Evolutionary conservation across 2,329 filamentous ascomycete genomes (phyloP).

Genomic region (Beauveria rudraprayagi): DNA sequence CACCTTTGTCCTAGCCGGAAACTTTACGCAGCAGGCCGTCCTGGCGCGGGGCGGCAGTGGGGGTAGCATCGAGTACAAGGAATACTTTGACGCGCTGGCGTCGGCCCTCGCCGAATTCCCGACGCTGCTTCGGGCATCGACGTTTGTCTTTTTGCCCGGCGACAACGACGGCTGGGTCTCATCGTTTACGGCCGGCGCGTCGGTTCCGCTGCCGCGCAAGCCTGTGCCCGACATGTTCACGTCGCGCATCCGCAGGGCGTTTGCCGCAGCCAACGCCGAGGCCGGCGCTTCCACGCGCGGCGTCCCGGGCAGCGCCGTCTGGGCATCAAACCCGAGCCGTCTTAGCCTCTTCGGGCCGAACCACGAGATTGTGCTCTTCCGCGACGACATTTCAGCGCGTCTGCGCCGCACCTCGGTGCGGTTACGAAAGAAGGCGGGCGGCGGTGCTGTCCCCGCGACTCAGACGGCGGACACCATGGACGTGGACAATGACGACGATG

Average conservation of each 20-base stretch:
- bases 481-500: conserved; percentile 22
- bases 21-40: conserved; percentile 63
- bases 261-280: conserved; percentile 70
- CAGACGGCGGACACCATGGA: conserved; percentile 32
- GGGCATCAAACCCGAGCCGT: conserved; percentile 81
- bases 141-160: conserved; percentile 88
- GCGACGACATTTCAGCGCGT: conserved; percentile 77
- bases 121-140: conserved; percentile 65
- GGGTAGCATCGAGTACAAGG: conserved; percentile 92
- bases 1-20: conserved; percentile 75
- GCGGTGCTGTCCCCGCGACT: conserved; percentile 1
- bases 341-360: conserved; percentile 78
- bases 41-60: conserved; percentile 62
- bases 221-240: conserved; percentile 84
- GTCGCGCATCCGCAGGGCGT: conserved; percentile 71
- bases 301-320: conserved; percentile 55
- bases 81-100: conserved; percentile 85
- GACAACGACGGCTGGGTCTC: conserved; percentile 98
- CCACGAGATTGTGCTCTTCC: conserved; percentile 78
- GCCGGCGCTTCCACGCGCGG: conserved; percentile 24
- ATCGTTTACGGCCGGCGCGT: conserved; percentile 69
- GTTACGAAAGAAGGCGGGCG: conserved; percentile 41
- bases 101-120: conserved; percentile 77
- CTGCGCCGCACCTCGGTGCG: conserved; percentile 69
- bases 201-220: conserved; percentile 60